Percentiles rank a stretch among this genome's conserved stretches.
Evolutionary conservation across 2,329 filamentous ascomycete species (phyloP).

Genomic region (Pseudogymnoascus sp.): DNA sequence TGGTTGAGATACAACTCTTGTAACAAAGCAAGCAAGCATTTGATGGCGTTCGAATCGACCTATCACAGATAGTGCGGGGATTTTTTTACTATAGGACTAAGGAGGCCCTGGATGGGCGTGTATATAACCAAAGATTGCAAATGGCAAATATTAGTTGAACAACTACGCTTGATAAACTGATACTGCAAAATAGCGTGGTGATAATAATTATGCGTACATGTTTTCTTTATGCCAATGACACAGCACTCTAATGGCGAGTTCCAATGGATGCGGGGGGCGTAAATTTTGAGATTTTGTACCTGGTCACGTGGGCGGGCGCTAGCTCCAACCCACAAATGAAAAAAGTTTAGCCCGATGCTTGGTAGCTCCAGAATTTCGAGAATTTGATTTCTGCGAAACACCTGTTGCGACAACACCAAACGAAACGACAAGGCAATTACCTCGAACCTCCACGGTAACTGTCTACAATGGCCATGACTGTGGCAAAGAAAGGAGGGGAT

Average conservation of each 20-base stretch:
- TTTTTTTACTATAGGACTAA: neutral
- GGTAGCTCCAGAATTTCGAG: conserved; percentile 6
- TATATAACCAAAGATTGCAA: neutral
- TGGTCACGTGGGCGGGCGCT: neutral
- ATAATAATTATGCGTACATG: neutral
- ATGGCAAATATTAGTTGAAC: neutral
- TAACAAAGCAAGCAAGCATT: conserved; percentile 8
- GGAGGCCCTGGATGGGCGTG: neutral
- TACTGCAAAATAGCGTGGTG: neutral
- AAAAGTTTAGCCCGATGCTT: conserved; percentile 9
- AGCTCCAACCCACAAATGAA: conserved; percentile 9
- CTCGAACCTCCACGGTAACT: conserved; percentile 9
- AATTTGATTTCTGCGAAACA: conserved; percentile 8
- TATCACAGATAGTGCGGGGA: neutral
- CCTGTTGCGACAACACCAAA: conserved; percentile 7
- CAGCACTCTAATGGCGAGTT: neutral
- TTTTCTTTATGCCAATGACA: neutral
- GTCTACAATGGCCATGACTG: conserved; percentile 38
- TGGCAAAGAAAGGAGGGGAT: conserved; percentile 44
- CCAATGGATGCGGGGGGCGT: neutral
- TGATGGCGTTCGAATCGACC: conserved; percentile 1
- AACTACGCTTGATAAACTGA: neutral
- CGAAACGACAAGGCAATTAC: conserved; percentile 8
- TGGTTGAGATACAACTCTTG: neutral
- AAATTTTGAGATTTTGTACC: neutral